Conservation (phyloP, 1,284 basidiomycete genomes). For the Inonotus hispidus region DNA sequence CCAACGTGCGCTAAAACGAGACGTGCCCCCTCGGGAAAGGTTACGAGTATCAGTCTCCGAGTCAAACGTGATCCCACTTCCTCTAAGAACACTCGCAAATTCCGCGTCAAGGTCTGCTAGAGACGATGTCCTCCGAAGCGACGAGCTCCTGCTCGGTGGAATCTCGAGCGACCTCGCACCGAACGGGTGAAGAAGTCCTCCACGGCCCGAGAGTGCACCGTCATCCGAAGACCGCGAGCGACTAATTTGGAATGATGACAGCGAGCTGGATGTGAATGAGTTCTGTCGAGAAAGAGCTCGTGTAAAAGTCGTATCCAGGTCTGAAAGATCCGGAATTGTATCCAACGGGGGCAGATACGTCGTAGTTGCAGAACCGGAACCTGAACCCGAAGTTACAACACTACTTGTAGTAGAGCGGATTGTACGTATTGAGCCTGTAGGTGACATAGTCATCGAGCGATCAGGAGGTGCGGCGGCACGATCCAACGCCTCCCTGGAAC, state of each 20-base stretch:
- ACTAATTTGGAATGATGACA: constrained; percentile 23
- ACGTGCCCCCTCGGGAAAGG: constrained; percentile 8
- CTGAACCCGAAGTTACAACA: constrained; percentile 27
- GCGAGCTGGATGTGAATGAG: constrained; percentile 11
- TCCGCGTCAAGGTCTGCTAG: constrained; percentile 71
- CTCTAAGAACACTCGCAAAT: constrained; percentile 45
- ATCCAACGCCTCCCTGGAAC: constrained; percentile 62
- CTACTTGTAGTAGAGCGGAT: constrained; percentile 50
- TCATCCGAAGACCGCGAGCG: constrained; percentile 56
- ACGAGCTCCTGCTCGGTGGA: constrained; percentile 53
- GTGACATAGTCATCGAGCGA: constrained; percentile 53
- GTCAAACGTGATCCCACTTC: constrained; percentile 10
- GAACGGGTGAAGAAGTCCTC: constrained; percentile 58
- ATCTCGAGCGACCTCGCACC: constrained; percentile 55
- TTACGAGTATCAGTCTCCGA: neutral
- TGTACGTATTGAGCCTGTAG: constrained; percentile 65
- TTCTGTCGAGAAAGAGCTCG: constrained; percentile 31
- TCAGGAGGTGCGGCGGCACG: constrained; percentile 45
- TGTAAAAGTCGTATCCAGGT: constrained; percentile 40
- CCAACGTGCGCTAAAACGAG: constrained; percentile 14
- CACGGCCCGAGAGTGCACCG: constrained; percentile 51
- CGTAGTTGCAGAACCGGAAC: constrained; percentile 56
- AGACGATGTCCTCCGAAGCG: constrained; percentile 63
- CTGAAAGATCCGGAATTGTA: constrained; percentile 61
- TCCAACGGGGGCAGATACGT: constrained; percentile 67